phyloP scores from a whole-genome alignment of 1,284 basidiomycete genomes.

The Ceratorhiza oryzae-sativae region DNA sequence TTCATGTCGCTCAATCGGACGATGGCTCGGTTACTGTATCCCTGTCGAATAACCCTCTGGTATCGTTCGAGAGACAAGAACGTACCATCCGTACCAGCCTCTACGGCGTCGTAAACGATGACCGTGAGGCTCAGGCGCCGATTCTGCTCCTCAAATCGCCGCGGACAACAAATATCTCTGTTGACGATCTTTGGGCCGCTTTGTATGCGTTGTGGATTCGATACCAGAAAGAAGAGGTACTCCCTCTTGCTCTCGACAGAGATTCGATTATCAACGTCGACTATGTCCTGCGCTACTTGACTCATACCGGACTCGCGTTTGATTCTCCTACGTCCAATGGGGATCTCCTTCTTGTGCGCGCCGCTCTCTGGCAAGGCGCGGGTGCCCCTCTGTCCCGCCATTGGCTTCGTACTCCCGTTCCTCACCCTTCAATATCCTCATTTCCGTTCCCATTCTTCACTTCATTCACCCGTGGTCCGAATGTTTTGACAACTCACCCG shows the following conservation, averaged over 20 bases:
- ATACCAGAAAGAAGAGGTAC: slow-evolving; percentile 15
- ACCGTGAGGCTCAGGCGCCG: slow-evolving; percentile 4
- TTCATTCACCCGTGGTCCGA: slow-evolving; percentile 58
- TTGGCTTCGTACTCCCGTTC: slow-evolving; percentile 53
- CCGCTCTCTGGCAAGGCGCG: slow-evolving; percentile 64
- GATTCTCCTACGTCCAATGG: neutral
- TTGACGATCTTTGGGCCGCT: slow-evolving; percentile 11
- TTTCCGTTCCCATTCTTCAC: slow-evolving; percentile 53
- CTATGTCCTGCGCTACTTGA: slow-evolving; percentile 10
- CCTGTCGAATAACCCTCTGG: slow-evolving; percentile 1
- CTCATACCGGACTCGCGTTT: slow-evolving; percentile 23
- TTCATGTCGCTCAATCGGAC: slow-evolving; percentile 23
- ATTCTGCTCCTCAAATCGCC: neutral
- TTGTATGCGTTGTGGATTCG: slow-evolving; percentile 26
- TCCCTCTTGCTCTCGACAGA: neutral
- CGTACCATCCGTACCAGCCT: slow-evolving; percentile 21
- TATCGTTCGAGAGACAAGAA: neutral
- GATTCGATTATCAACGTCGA: slow-evolving; percentile 5
- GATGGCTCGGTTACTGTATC: slow-evolving; percentile 11
- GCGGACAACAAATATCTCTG: neutral
- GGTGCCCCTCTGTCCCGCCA: slow-evolving; percentile 55
- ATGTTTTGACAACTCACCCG: slow-evolving; percentile 61
- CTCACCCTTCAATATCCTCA: slow-evolving; percentile 45
- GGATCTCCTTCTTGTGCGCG: slow-evolving; percentile 52
- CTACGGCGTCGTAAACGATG: slow-evolving; percentile 32